phyloP scores from a whole-genome alignment of 495 filamentous ascomycete species.

The Podospora conica region DNA sequence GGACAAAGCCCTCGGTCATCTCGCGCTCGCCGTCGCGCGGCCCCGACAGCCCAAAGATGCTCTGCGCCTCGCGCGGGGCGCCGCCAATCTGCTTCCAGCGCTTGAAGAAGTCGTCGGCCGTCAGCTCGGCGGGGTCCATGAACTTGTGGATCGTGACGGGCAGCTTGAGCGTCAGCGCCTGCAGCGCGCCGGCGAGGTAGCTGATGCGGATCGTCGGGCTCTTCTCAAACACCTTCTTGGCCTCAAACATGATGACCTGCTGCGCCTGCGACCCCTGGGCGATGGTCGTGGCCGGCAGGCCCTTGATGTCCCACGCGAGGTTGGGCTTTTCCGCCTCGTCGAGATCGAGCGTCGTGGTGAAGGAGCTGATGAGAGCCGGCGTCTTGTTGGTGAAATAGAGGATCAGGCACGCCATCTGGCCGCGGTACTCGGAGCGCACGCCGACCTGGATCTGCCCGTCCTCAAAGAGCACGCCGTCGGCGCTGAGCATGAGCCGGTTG shows the following conservation, averaged over 20 bases:
- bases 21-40: slow-evolving; percentile 47
- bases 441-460: slow-evolving; percentile 92
- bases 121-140: slow-evolving; percentile 83
- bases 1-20: slow-evolving; percentile 53
- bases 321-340: slow-evolving; percentile 62
- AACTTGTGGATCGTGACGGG: slow-evolving; percentile 89
- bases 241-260: slow-evolving; percentile 90
- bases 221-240: slow-evolving; percentile 72
- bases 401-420: slow-evolving; percentile 88
- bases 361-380: slow-evolving; percentile 70
- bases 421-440: slow-evolving; percentile 87
- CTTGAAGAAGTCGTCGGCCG: slow-evolving; percentile 93
- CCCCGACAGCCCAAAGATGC: slow-evolving; percentile 61
- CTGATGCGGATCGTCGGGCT: slow-evolving; percentile 89
- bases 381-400: slow-evolving; percentile 95
- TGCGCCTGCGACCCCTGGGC: slow-evolving; percentile 71
- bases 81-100: slow-evolving; percentile 98
- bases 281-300: slow-evolving; percentile 79
- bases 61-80: slow-evolving; percentile 75
- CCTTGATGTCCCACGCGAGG: slow-evolving; percentile 77
- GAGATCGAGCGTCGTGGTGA: slow-evolving; percentile 86
- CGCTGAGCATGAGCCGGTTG: slow-evolving; percentile 68
- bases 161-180: slow-evolving; percentile 86
- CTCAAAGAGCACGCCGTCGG: slow-evolving; percentile 89
- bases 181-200: slow-evolving; percentile 88